A percentile compares a stretch with the other conserved stretches of the same genome.
Evolutionary conservation across 2,329 filamentous ascomycete species (phyloP).

Genomic region (Whalleya microplaca): DNA sequence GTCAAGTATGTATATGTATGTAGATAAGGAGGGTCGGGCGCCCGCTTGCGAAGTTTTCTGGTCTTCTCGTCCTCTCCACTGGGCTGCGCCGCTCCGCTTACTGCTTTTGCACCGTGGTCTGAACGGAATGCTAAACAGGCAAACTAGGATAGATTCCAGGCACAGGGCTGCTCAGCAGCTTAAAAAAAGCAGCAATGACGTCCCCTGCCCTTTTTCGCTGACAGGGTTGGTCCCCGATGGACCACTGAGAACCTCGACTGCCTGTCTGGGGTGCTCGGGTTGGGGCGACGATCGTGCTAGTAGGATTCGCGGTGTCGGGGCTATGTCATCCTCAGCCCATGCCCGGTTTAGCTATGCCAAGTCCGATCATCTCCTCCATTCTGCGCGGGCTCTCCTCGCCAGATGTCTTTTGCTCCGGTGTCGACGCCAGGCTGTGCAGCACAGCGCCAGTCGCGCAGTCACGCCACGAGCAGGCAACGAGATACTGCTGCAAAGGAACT

Average conservation of each 20-base stretch:
- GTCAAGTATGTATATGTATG: too few relatives aligned
- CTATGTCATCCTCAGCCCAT: neutral
- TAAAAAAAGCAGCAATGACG: conserved; percentile 24
- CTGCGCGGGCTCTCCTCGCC: too few relatives aligned
- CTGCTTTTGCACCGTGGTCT: neutral
- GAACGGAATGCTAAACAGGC: too few relatives aligned
- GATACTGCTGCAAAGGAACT: neutral
- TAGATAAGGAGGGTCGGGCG: neutral
- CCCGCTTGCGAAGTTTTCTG: neutral
- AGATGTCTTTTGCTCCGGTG: neutral
- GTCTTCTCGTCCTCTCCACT: neutral
- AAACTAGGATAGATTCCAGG: neutral
- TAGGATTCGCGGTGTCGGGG: neutral
- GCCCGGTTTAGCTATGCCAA: neutral
- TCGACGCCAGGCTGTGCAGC: neutral
- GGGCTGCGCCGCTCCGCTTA: neutral
- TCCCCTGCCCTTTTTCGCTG: conserved; percentile 1
- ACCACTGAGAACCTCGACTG: neutral
- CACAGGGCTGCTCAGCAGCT: conserved; percentile 15
- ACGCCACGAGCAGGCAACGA: neutral
- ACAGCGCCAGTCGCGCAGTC: neutral
- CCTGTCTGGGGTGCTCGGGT: neutral
- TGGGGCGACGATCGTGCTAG: neutral
- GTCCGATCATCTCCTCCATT: neutral
- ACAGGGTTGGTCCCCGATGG: neutral